A percentile compares a stretch with the other conserved stretches of the same genome.
Conservation (phyloP, 805 yeast species). For the Metschnikowia koreensis region DNA sequence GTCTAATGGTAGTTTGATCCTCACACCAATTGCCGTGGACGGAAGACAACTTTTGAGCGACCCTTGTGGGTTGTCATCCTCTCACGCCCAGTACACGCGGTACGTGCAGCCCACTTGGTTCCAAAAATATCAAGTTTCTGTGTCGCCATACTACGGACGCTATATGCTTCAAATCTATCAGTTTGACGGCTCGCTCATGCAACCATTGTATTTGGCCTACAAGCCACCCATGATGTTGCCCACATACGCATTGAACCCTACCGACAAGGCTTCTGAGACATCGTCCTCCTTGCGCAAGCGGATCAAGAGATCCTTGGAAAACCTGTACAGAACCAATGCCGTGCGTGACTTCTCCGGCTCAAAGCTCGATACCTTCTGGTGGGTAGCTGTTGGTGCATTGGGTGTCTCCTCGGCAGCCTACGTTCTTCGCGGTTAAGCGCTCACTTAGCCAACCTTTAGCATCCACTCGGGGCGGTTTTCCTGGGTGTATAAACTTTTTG, state of each 20-base stretch:
- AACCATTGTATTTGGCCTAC: slow-evolving; percentile 89
- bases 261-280: slow-evolving; percentile 44
- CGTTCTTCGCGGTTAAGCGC: slow-evolving; percentile 21
- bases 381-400: slow-evolving; percentile 47
- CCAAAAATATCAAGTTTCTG: slow-evolving; percentile 52
- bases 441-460: background rate
- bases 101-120: slow-evolving; percentile 68
- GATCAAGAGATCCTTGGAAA: slow-evolving; percentile 74
- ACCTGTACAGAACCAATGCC: slow-evolving; percentile 77
- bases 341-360: slow-evolving; percentile 39
- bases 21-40: slow-evolving; percentile 79
- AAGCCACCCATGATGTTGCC: slow-evolving; percentile 97
- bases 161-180: slow-evolving; percentile 70
- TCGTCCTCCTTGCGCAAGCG: slow-evolving; percentile 36
- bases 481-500: background rate
- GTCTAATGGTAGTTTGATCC: slow-evolving; percentile 62
- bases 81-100: slow-evolving; percentile 59
- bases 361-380: slow-evolving; percentile 52
- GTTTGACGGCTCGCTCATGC: slow-evolving; percentile 75
- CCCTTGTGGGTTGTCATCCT: slow-evolving; percentile 59
- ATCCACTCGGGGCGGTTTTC: background rate
- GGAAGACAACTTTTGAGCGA: slow-evolving; percentile 89
- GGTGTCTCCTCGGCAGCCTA: slow-evolving; percentile 39
- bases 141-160: slow-evolving; percentile 84
- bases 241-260: slow-evolving; percentile 86